Conservation (phyloP, 352 stramenopile genomes). For the Phytopythium montanum region DNA sequence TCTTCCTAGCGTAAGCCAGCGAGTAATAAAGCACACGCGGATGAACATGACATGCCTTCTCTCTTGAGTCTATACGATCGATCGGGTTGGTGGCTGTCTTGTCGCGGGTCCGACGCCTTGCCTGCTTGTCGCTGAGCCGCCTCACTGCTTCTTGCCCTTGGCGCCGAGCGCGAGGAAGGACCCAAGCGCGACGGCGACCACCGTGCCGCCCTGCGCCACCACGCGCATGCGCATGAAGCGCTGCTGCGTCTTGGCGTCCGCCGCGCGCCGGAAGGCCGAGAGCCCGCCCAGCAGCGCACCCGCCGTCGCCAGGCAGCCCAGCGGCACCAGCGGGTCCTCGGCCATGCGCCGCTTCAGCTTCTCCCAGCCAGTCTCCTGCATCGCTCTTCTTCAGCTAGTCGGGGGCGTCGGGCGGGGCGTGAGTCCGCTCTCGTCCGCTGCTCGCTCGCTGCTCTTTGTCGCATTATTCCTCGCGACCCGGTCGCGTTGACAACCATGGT, state of each 20-base stretch:
- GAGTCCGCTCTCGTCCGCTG: background rate
- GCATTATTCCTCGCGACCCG: background rate
- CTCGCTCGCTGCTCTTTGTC: slow-evolving; percentile 11
- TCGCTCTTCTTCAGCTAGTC: slow-evolving; percentile 30
- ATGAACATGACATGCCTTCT: slow-evolving; percentile 3
- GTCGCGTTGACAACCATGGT: background rate
- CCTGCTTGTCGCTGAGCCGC: background rate
- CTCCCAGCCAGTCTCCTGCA: slow-evolving; percentile 47
- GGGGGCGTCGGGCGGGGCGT: too few relatives aligned
- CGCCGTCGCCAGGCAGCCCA: slow-evolving; percentile 60
- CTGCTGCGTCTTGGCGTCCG: slow-evolving; percentile 72
- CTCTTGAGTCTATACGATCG: background rate
- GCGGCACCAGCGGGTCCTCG: slow-evolving; percentile 75
- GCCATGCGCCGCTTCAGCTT: slow-evolving; percentile 76
- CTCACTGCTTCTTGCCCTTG: slow-evolving; percentile 29
- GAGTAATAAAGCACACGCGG: slow-evolving; percentile 14
- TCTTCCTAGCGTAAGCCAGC: slow-evolving; percentile 73
- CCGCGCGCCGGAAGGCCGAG: slow-evolving; percentile 57
- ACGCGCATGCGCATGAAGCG: slow-evolving; percentile 79
- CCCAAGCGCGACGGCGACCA: slow-evolving; percentile 62
- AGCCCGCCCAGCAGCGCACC: slow-evolving; percentile 60
- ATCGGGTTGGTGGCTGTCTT: background rate
- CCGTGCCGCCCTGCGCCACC: slow-evolving; percentile 64
- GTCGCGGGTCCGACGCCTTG: background rate
- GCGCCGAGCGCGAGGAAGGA: slow-evolving; percentile 61